These are phyloP conservation scores for Xylariales sp. DNA, from an alignment of 2,329 filamentous ascomycete genomes.

Conservation along the genomic window DNA sequence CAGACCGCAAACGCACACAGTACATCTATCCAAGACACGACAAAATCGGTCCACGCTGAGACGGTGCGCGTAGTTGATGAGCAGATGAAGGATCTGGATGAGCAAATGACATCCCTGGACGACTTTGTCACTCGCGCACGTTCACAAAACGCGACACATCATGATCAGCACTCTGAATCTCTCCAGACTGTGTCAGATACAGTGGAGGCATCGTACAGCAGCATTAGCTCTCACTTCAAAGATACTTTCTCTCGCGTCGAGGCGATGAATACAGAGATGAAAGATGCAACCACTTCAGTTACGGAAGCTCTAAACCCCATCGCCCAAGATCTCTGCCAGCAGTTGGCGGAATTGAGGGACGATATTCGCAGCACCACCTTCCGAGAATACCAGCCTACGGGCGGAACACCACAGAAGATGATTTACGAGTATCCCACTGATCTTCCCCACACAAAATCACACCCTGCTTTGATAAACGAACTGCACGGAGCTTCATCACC, in stretches of 20 bases:
- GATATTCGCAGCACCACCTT: constrained; percentile 62
- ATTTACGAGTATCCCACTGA: constrained; percentile 76
- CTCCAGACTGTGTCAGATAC: constrained; percentile 62
- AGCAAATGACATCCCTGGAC: constrained; percentile 86
- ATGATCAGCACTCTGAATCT: constrained; percentile 63
- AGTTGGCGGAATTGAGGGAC: constrained; percentile 66
- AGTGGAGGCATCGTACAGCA: constrained; percentile 69
- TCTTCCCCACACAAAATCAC: constrained; percentile 67
- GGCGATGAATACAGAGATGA: constrained; percentile 64
- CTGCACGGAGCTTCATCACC: constrained; percentile 29
- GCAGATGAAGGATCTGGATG: constrained; percentile 80
- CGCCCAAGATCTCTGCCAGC: constrained; percentile 55
- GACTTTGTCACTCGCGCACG: constrained; percentile 83
- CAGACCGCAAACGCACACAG: constrained; percentile 74
- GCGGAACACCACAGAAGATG: constrained; percentile 77
- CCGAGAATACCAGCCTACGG: constrained; percentile 79
- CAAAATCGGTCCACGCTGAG: constrained; percentile 83
- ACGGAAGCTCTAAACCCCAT: constrained; percentile 60
- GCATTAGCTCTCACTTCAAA: constrained; percentile 66
- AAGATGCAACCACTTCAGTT: constrained; percentile 53
- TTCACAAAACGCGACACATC: constrained; percentile 74
- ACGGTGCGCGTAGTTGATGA: constrained; percentile 86
- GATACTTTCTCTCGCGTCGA: constrained; percentile 65
- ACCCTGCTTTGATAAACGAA: constrained; percentile 38
- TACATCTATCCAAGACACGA: constrained; percentile 75